Conservation (phyloP, 495 filamentous ascomycete genomes). For the Penicillium paxilli region DNA sequence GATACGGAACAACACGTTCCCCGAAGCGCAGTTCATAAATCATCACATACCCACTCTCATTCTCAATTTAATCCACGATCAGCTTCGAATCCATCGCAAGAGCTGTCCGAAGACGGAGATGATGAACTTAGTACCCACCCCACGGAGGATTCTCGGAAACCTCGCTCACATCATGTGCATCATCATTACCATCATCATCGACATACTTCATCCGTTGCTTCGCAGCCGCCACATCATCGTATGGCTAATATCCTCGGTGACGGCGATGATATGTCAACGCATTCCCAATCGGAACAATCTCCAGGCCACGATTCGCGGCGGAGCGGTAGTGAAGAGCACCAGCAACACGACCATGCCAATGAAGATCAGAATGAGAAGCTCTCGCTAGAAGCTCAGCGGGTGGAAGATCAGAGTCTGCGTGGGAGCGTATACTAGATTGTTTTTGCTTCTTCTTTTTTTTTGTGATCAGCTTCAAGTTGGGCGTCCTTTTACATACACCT, state of each 20-base stretch:
- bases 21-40: neutral
- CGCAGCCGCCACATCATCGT: constrained; percentile 37
- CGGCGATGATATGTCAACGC: constrained; percentile 24
- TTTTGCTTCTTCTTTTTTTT: neutral
- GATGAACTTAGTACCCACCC: constrained; percentile 48
- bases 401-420: constrained; percentile 37
- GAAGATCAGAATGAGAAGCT: constrained; percentile 5
- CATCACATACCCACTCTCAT: neutral
- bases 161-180: constrained; percentile 27
- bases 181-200: constrained; percentile 23
- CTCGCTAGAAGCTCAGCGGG: constrained; percentile 28
- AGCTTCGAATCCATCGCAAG: constrained; percentile 29
- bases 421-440: constrained; percentile 38
- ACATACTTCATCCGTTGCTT: constrained; percentile 11
- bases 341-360: too few species aligned
- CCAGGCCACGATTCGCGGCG: neutral
- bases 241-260: constrained; percentile 43
- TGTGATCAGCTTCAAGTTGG: neutral
- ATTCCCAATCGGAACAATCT: neutral
- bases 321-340: neutral
- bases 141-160: constrained; percentile 22
- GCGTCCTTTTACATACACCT: neutral
- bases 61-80: constrained; percentile 6
- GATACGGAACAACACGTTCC: constrained; percentile 12
- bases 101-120: constrained; percentile 50